phyloP scores from a whole-genome alignment of 2,329 filamentous ascomycete genomes.

The Aureobasidium sp. region DNA sequence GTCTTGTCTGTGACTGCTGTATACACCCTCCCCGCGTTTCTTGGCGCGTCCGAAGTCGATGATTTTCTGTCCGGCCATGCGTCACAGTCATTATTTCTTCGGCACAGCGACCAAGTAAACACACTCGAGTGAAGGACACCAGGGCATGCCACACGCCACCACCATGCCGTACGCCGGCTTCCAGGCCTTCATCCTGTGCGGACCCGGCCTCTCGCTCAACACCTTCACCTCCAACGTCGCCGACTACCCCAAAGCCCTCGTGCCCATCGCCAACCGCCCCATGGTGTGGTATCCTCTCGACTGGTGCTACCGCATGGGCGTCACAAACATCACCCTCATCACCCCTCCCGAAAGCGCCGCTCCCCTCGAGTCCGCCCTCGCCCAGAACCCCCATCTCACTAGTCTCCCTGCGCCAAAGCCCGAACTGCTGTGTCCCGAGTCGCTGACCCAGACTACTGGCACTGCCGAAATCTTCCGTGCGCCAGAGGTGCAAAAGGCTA shows the following conservation, averaged over 20 bases:
- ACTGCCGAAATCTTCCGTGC: constrained; percentile 84
- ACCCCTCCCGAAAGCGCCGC: constrained; percentile 50
- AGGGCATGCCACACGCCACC: constrained; percentile 65
- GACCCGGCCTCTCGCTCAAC: constrained; percentile 72
- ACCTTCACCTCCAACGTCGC: constrained; percentile 76
- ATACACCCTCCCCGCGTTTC: not conserved
- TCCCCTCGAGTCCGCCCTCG: constrained; percentile 63
- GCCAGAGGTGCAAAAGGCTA: constrained; percentile 68
- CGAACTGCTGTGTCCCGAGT: constrained; percentile 67
- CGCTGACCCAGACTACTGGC: constrained; percentile 74
- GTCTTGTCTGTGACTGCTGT: not conserved
- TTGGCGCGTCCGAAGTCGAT: not conserved
- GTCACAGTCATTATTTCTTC: not conserved
- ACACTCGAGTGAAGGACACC: no score
- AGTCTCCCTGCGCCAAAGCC: constrained; percentile 65
- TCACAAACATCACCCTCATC: constrained; percentile 59
- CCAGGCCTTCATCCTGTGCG: constrained; percentile 76
- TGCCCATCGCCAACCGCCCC: constrained; percentile 75
- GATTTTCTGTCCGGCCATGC: constrained; percentile 12
- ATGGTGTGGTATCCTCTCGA: constrained; percentile 89
- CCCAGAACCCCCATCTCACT: constrained; percentile 71
- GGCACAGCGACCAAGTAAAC: not conserved
- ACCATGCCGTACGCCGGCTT: constrained; percentile 65
- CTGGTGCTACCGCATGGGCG: constrained; percentile 74
- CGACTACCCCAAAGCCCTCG: constrained; percentile 72